These are phyloP conservation scores for Blastobotrys arbuscula DNA, from an alignment of 1,139 yeast genomes.

Conservation along the genomic window DNA sequence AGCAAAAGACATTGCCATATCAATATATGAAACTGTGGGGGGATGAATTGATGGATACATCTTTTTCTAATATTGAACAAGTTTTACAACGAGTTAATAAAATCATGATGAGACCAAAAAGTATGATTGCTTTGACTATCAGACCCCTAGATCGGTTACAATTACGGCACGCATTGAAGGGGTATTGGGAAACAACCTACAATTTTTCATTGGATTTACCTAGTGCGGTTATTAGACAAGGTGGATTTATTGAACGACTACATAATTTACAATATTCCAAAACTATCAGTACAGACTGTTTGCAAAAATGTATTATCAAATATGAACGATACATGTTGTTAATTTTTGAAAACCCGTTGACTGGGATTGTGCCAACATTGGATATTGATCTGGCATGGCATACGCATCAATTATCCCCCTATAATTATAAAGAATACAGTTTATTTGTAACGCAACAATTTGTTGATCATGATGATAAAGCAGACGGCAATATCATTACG, in stretches of 20 bases:
- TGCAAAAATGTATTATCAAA: slow-evolving; percentile 25
- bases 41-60: neutral
- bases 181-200: slow-evolving; percentile 26
- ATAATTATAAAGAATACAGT: slow-evolving; percentile 30
- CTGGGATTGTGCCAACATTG: slow-evolving; percentile 35
- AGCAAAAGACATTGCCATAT: neutral
- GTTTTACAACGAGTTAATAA: neutral
- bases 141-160: neutral
- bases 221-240: slow-evolving; percentile 36
- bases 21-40: neutral
- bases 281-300: slow-evolving; percentile 16
- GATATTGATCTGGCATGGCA: slow-evolving; percentile 42
- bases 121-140: neutral
- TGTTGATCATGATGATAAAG: slow-evolving; percentile 35
- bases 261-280: slow-evolving; percentile 33
- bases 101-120: neutral
- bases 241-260: slow-evolving; percentile 34
- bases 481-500: slow-evolving; percentile 28
- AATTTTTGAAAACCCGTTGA: slow-evolving; percentile 16
- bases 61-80: neutral
- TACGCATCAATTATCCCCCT: slow-evolving; percentile 37
- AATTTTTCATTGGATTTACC: slow-evolving; percentile 30
- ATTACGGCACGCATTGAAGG: slow-evolving; percentile 18
- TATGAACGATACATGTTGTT: slow-evolving; percentile 33
- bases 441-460: slow-evolving; percentile 18